Percentiles rank a stretch among this genome's conserved stretches.
These are phyloP conservation scores for Helicostylum pulchrum DNA, from an alignment of 192 early-diverging fungal species.

Conservation along the genomic window DNA sequence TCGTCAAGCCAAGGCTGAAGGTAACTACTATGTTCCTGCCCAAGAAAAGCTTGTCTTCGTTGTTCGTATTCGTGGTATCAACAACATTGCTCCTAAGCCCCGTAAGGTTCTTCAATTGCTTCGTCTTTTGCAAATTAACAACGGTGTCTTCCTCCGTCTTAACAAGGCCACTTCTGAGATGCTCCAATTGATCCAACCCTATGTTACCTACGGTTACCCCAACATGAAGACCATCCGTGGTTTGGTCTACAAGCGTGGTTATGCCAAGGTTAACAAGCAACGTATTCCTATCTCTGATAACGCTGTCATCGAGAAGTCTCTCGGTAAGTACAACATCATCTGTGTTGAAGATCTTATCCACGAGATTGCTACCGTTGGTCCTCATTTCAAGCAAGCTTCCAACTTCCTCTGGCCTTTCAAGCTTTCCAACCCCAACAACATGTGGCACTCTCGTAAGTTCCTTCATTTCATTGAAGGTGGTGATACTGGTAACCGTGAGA, in stretches of 20 bases:
- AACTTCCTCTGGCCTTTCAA: constrained; percentile 99
- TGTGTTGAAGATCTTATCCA: constrained; percentile 98
- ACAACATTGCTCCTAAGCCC: constrained; percentile 98
- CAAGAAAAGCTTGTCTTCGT: constrained; percentile 98
- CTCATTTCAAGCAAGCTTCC: constrained; percentile 90
- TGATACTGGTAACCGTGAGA: constrained; percentile 95
- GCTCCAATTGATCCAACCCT: constrained; percentile 95
- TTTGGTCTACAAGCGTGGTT: constrained; percentile 99
- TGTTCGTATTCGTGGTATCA: constrained; percentile 99
- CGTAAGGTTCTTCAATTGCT: constrained; percentile 98
- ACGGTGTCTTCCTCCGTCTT: constrained; percentile 91
- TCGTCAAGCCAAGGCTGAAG: constrained; percentile 88
- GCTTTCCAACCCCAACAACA: constrained; percentile 97
- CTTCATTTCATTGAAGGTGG: constrained; percentile 97
- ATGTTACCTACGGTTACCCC: constrained; percentile 91
- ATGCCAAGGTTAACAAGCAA: constrained; percentile 97
- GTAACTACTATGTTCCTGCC: constrained; percentile 92
- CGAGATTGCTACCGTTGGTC: constrained; percentile 98
- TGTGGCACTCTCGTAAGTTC: constrained; percentile 90
- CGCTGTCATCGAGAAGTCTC: constrained; percentile 85
- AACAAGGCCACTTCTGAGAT: constrained; percentile 97
- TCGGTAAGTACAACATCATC: constrained; percentile 94
- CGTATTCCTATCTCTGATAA: constrained; percentile 97
- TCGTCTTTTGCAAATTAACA: constrained; percentile 99
- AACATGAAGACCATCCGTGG: constrained; percentile 98